A percentile compares a stretch with the other conserved stretches of the same genome.
Evolutionary conservation across 305 asterid species (phyloP).

Genomic region (Fraxinus floribunda): DNA sequence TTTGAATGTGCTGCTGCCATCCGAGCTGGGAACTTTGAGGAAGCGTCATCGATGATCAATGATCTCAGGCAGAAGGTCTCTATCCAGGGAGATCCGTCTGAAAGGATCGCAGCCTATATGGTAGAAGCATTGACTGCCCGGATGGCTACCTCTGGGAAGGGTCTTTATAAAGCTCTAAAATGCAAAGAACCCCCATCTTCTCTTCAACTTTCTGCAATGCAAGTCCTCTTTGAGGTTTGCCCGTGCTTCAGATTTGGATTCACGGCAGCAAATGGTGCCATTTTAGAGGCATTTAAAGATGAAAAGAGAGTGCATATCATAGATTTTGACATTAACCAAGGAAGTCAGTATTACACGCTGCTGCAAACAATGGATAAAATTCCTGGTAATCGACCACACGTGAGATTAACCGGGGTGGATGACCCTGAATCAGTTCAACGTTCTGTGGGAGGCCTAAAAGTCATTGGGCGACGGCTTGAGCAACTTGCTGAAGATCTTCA

Average conservation of each 20-base stretch:
- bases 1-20: conserved; percentile 71
- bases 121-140: conserved; percentile 93
- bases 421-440: conserved; percentile 95
- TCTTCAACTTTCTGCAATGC: conserved; percentile 89
- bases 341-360: conserved; percentile 86
- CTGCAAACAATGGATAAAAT: conserved; percentile 57
- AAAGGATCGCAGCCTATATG: conserved; percentile 87
- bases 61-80: conserved; percentile 74
- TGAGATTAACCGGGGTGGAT: conserved; percentile 78
- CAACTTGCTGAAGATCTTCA: conserved; percentile 57
- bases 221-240: conserved; percentile 86
- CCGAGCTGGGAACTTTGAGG: conserved; percentile 45
- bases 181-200: conserved; percentile 79
- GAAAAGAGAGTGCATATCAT: conserved; percentile 73
- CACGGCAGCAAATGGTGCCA: conserved; percentile 91
- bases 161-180: conserved; percentile 78
- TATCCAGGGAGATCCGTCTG: conserved; percentile 79
- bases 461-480: conserved; percentile 71
- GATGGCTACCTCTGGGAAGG: conserved; percentile 79
- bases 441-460: conserved; percentile 58
- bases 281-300: conserved; percentile 61
- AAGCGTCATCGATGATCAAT: conserved; percentile 57
- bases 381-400: conserved; percentile 54
- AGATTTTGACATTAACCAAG: conserved; percentile 91
- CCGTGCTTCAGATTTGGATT: conserved; percentile 93